Percentiles rank a stretch among this genome's conserved stretches.
Conservation (phyloP, 768 basidiomycete species). For the Podaxis sp. region DNA sequence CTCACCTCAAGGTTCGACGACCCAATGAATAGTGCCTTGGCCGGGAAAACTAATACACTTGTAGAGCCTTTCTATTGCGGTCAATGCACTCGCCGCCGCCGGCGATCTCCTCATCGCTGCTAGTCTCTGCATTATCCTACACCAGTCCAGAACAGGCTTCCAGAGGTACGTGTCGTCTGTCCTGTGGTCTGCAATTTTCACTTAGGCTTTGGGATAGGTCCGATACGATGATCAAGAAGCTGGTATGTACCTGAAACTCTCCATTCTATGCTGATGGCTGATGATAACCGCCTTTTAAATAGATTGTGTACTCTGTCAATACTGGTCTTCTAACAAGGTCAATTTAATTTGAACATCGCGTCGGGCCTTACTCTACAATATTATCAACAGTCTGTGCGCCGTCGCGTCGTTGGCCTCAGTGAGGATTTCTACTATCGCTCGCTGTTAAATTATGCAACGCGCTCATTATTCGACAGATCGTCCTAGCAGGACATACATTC, state of each 20-base stretch:
- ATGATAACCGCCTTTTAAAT: not conserved
- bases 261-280: not conserved
- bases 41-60: not conserved
- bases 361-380: not conserved
- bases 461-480: conserved; percentile 30
- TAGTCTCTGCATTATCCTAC: conserved; percentile 37
- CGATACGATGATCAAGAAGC: conserved; percentile 42
- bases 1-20: conserved; percentile 28
- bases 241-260: conserved; percentile 22
- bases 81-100: conserved; percentile 41
- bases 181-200: not conserved
- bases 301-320: conserved; percentile 45
- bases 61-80: conserved; percentile 34
- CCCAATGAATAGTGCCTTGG: not conserved
- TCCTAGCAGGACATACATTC: conserved; percentile 41
- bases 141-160: conserved; percentile 45
- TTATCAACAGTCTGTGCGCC: conserved; percentile 42
- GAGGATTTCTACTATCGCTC: conserved; percentile 14
- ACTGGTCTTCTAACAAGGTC: conserved; percentile 35
- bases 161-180: conserved; percentile 24
- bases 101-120: conserved; percentile 44
- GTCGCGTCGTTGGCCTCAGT: conserved; percentile 51
- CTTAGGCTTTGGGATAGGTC: conserved; percentile 22
- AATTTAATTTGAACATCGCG: conserved; percentile 12
- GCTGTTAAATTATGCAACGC: not conserved